These are phyloP conservation scores for Arthroderma sp. DNA, from an alignment of 2,329 filamentous ascomycete species.

Conservation along the genomic window DNA sequence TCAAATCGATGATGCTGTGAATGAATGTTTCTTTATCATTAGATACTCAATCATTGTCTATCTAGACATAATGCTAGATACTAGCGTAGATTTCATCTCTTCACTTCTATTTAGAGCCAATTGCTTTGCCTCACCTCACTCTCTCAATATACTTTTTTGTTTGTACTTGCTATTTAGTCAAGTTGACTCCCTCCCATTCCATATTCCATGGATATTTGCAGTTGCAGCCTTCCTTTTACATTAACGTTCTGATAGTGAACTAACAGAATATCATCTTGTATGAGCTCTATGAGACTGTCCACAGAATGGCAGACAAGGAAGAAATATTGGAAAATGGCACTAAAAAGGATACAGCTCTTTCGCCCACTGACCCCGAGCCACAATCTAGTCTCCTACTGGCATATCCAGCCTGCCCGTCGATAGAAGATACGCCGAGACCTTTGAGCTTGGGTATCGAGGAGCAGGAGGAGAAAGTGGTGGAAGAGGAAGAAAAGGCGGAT, in stretches of 20 bases:
- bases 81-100: neutral
- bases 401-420: neutral
- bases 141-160: neutral
- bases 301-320: neutral
- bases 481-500: neutral
- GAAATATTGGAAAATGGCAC: neutral
- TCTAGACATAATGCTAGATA: neutral
- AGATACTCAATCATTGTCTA: too few species aligned
- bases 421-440: neutral
- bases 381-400: neutral
- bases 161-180: neutral
- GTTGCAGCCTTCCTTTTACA: neutral
- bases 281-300: too few species aligned
- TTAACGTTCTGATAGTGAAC: neutral
- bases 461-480: too few species aligned
- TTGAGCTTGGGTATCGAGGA: neutral
- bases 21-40: too few species aligned
- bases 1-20: too few species aligned
- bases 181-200: neutral
- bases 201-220: neutral
- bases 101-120: too few species aligned
- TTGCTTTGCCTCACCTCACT: neutral
- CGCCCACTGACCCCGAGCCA: neutral
- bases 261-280: too few species aligned
- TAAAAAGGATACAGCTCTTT: neutral